Evolutionary conservation across 169 alveolate genomes (phyloP).

Genomic region (Eimeria sp.): DNA sequence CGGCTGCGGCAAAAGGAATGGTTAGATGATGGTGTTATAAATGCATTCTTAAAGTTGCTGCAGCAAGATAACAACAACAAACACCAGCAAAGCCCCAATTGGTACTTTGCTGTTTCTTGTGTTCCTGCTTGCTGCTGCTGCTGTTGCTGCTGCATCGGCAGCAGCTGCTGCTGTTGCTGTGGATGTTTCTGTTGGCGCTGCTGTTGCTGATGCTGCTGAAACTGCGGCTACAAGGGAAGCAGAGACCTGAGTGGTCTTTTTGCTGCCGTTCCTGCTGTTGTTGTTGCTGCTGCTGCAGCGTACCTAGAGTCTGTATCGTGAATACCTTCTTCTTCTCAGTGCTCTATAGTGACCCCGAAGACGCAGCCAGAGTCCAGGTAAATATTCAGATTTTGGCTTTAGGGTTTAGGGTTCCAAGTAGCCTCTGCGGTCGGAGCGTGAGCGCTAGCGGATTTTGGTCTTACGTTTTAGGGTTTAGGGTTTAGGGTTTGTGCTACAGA

Average conservation of each 20-base stretch:
- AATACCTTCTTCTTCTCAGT: constrained; percentile 23
- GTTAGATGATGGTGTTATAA: constrained; percentile 12
- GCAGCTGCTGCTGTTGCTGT: constrained; percentile 35
- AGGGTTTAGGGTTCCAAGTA: background rate
- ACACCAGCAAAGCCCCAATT: background rate
- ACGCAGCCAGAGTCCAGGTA: constrained; percentile 21
- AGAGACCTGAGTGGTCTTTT: no score
- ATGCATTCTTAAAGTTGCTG: constrained; percentile 33
- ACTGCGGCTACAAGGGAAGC: no score
- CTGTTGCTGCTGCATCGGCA: constrained; percentile 15
- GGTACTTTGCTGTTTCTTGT: background rate
- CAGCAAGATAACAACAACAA: background rate
- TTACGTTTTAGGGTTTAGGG: constrained; percentile 53
- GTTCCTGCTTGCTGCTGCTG: constrained; percentile 15
- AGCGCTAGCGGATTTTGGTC: background rate
- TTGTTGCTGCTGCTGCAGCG: constrained; percentile 33
- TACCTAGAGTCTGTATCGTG: constrained; percentile 28
- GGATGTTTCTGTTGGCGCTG: constrained; percentile 34
- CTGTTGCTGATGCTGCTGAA: background rate
- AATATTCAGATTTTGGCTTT: constrained; percentile 9
- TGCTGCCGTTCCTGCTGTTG: background rate
- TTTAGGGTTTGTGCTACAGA: constrained; percentile 18
- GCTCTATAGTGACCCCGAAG: constrained; percentile 30
- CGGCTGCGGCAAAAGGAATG: constrained; percentile 6
- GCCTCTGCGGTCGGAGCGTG: no score